phyloP scores from a whole-genome alignment of 2,329 filamentous ascomycete genomes.

The Tolypocladium paradoxum region DNA sequence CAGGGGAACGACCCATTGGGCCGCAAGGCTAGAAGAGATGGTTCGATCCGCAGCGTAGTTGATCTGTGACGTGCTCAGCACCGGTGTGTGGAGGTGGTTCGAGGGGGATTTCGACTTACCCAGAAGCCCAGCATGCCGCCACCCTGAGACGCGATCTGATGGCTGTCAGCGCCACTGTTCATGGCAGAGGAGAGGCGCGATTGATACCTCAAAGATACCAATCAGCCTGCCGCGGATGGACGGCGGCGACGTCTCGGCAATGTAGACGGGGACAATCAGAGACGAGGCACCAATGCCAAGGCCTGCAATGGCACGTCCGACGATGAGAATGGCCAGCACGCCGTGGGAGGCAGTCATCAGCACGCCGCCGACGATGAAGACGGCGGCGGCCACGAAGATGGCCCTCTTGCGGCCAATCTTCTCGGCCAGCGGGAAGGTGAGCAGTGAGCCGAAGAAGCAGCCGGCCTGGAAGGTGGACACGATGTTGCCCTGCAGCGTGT shows the following conservation, averaged over 20 bases:
- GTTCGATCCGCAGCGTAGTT: slow-evolving; percentile 8
- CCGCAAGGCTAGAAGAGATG: neutral
- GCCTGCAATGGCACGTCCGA: slow-evolving; percentile 38
- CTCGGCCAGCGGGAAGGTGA: slow-evolving; percentile 35
- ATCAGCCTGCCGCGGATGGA: slow-evolving; percentile 39
- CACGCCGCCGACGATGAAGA: slow-evolving; percentile 28
- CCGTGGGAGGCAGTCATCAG: slow-evolving; percentile 23
- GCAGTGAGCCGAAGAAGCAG: slow-evolving; percentile 28
- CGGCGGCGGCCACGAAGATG: slow-evolving; percentile 30
- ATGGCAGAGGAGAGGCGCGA: neutral
- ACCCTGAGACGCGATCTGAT: slow-evolving; percentile 15
- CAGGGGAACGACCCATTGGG: slow-evolving; percentile 43
- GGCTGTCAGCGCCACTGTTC: neutral
- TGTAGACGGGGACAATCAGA: slow-evolving; percentile 33
- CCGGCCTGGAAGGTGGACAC: slow-evolving; percentile 28
- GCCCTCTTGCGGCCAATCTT: slow-evolving; percentile 34
- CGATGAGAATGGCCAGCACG: slow-evolving; percentile 28
- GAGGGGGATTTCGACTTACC: slow-evolving; percentile 10
- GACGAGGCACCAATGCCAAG: slow-evolving; percentile 41
- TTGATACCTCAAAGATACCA: slow-evolving; percentile 36
- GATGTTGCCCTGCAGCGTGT: slow-evolving; percentile 26
- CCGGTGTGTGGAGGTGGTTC: too few relatives aligned
- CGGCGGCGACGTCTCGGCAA: slow-evolving; percentile 32
- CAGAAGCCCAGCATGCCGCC: slow-evolving; percentile 29
- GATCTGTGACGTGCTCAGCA: slow-evolving; percentile 12